Conservation (phyloP, 257 asterid species). For the Rhazya stricta region DNA sequence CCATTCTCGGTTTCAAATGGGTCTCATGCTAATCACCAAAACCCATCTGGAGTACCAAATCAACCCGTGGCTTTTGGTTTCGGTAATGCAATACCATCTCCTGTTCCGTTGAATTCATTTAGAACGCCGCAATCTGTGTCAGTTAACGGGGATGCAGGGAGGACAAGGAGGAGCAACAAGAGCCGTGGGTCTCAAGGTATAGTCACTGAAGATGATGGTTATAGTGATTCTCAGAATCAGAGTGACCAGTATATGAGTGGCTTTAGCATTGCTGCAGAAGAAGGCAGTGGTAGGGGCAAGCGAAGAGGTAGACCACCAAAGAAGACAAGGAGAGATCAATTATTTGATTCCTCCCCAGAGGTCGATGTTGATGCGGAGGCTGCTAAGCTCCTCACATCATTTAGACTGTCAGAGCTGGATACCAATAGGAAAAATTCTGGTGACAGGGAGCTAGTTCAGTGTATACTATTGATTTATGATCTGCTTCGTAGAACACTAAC, state of each 20-base stretch:
- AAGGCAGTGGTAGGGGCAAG: slow-evolving; percentile 40
- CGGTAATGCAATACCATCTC: slow-evolving; percentile 43
- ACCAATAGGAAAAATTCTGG: slow-evolving; percentile 47
- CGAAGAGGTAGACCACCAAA: slow-evolving; percentile 35
- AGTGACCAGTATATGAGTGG: slow-evolving; percentile 26
- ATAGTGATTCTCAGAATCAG: slow-evolving; percentile 41
- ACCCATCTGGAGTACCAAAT: slow-evolving; percentile 22
- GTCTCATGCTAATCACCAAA: slow-evolving; percentile 25
- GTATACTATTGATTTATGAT: slow-evolving; percentile 52
- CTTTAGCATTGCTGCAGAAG: slow-evolving; percentile 29
- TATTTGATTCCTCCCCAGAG: slow-evolving; percentile 23
- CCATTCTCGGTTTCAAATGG: slow-evolving; percentile 49
- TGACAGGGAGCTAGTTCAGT: slow-evolving; percentile 47
- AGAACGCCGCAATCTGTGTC: slow-evolving; percentile 53
- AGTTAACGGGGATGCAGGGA: slow-evolving; percentile 44
- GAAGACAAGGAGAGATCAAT: slow-evolving; percentile 27
- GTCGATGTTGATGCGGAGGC: slow-evolving; percentile 44
- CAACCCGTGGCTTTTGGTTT: slow-evolving; percentile 32
- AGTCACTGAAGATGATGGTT: slow-evolving; percentile 50
- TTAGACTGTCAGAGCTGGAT: slow-evolving; percentile 52
- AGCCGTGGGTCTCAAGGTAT: slow-evolving; percentile 25
- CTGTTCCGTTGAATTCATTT: slow-evolving; percentile 64
- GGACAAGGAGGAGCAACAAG: slow-evolving; percentile 31
- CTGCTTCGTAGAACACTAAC: slow-evolving; percentile 56
- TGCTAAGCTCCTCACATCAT: slow-evolving; percentile 37